These are phyloP conservation scores for Didymella pinodella DNA, from an alignment of 2,329 filamentous ascomycete species.

Conservation along the genomic window DNA sequence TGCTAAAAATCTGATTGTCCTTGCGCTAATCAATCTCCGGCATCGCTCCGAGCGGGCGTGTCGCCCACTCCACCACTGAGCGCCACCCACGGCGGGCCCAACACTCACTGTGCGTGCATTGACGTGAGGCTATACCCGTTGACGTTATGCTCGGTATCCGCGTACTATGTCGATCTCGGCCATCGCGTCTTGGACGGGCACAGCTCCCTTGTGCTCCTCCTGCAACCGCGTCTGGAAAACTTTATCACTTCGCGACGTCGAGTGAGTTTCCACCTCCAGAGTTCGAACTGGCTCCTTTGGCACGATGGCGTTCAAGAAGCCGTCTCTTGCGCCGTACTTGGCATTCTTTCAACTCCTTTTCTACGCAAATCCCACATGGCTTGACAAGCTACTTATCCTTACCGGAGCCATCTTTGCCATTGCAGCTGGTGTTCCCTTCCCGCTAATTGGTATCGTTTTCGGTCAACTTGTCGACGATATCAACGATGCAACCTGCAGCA, in stretches of 20 bases:
- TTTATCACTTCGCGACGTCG: constrained; percentile 30
- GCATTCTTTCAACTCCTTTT: constrained; percentile 47
- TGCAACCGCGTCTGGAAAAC: constrained; percentile 30
- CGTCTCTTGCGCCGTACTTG: constrained; percentile 39
- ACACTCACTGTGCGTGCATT: constrained; percentile 25
- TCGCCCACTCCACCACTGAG: constrained; percentile 22
- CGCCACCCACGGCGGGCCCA: constrained; percentile 20
- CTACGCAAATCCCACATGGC: constrained; percentile 50
- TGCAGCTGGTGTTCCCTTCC: constrained; percentile 68
- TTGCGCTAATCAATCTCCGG: constrained; percentile 16
- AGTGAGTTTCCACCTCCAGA: constrained; percentile 24
- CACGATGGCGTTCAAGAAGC: constrained; percentile 42
- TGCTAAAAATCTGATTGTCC: constrained; percentile 33
- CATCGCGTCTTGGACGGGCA: constrained; percentile 33
- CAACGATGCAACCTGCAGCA: constrained; percentile 64
- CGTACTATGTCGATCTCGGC: constrained; percentile 37
- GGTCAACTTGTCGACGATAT: constrained; percentile 69
- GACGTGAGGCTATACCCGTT: constrained; percentile 30
- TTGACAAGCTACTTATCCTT: constrained; percentile 46
- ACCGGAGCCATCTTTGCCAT: constrained; percentile 58
- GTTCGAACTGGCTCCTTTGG: constrained; percentile 20
- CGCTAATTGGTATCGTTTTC: constrained; percentile 70
- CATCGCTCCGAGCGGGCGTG: constrained; percentile 23
- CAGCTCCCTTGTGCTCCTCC: constrained; percentile 27
- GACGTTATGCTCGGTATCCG: constrained; percentile 23